phyloP scores from a whole-genome alignment of 257 asterid species.

The Solanum bukasovii region DNA sequence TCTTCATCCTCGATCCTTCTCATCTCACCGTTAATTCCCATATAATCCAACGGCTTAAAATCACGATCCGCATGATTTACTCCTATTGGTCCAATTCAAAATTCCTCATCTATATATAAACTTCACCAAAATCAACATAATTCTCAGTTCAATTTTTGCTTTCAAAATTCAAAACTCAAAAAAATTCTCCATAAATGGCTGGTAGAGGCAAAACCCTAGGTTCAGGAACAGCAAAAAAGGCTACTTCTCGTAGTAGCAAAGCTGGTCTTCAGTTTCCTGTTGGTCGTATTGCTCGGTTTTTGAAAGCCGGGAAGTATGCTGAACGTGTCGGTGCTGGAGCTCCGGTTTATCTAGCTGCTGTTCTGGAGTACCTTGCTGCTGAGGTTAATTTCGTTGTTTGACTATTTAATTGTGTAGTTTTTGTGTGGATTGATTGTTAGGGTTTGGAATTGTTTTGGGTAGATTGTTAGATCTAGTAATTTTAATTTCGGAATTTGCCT shows the following conservation, averaged over 20 bases:
- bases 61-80: background rate
- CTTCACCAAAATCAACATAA: background rate
- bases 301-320: constrained; percentile 10
- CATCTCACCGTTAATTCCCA: background rate
- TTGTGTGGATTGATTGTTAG: no score
- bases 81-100: background rate
- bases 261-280: constrained; percentile 13
- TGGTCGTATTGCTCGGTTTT: constrained; percentile 8
- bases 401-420: background rate
- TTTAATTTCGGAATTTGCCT: no score
- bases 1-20: background rate
- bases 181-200: background rate
- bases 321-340: constrained; percentile 14
- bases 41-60: background rate
- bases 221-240: constrained; percentile 8
- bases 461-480: no score
- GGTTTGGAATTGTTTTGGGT: no score
- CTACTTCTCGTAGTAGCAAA: constrained; percentile 10
- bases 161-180: background rate
- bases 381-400: background rate
- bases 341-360: constrained; percentile 11
- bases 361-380: constrained; percentile 8
- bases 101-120: background rate
- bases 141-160: background rate
- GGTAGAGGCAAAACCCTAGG: constrained; percentile 10